Percentiles rank a stretch among this genome's conserved stretches.
phyloP scores from a whole-genome alignment of 371 early-diverging fungal genomes.

The Rhizopus sp. region DNA sequence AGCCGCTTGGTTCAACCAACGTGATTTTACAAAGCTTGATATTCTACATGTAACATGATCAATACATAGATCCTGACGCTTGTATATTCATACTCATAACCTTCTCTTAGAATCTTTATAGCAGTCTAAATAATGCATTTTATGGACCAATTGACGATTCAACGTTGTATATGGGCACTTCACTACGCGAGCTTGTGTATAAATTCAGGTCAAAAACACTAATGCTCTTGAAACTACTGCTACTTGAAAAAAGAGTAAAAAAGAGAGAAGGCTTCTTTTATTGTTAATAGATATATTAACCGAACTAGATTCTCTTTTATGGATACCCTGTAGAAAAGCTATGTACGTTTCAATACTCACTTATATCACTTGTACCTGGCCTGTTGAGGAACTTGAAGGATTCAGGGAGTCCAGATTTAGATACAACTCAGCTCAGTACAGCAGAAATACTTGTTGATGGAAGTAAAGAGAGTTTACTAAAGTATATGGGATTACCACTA shows the following conservation, averaged over 20 bases:
- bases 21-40: conserved; percentile 77
- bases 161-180: conserved; percentile 71
- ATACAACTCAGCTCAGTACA: conserved; percentile 25
- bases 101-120: conserved; percentile 60
- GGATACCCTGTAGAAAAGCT: conserved; percentile 80
- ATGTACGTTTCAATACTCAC: conserved; percentile 78
- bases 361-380: conserved; percentile 74
- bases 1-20: conserved; percentile 78
- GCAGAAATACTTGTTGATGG: conserved; percentile 37
- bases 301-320: conserved; percentile 73
- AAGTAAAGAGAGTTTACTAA: conserved; percentile 51
- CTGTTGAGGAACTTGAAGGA: conserved; percentile 63
- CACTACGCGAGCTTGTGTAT: conserved; percentile 70
- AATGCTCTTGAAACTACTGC: conserved; percentile 70
- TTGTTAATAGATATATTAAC: not conserved
- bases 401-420: conserved; percentile 65
- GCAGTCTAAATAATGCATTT: conserved; percentile 58
- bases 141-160: conserved; percentile 68
- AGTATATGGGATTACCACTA: conserved; percentile 70
- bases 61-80: not conserved
- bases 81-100: not conserved
- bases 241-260: conserved; percentile 70
- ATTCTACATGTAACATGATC: conserved; percentile 63
- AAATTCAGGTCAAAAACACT: conserved; percentile 78
- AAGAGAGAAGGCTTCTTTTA: not conserved